Conservation (phyloP, 1,139 yeast genomes). For the Pichia sp. region DNA sequence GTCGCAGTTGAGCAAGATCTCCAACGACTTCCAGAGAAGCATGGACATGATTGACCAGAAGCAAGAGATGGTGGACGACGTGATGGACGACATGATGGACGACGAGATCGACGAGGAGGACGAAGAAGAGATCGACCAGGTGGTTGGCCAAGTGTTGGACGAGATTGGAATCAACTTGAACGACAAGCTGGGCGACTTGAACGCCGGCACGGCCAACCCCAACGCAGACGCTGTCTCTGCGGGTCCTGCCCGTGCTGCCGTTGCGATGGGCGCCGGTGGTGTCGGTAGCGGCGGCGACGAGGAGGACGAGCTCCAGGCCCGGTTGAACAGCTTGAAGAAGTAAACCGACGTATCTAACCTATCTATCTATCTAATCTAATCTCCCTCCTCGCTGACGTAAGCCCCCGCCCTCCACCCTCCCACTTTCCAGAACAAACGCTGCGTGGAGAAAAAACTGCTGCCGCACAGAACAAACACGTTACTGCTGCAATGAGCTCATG, state of each 20-base stretch:
- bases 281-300: constrained; percentile 39
- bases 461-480: no score
- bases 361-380: no score
- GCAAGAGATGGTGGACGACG: constrained; percentile 98
- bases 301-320: constrained; percentile 87
- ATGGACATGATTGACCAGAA: constrained; percentile 98
- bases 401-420: no score
- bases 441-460: no score
- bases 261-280: constrained; percentile 33
- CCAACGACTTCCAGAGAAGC: constrained; percentile 94
- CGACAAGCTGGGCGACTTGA: constrained; percentile 53
- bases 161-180: constrained; percentile 93
- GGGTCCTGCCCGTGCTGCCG: constrained; percentile 50
- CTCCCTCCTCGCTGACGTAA: no score
- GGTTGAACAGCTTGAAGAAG: constrained; percentile 80
- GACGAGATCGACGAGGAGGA: constrained; percentile 74
- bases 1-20: constrained; percentile 84
- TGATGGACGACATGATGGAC: constrained; percentile 93
- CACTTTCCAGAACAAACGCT: no score
- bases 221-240: constrained; percentile 1
- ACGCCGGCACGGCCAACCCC: not conserved
- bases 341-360: no score
- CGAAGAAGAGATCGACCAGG: constrained; percentile 91
- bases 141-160: constrained; percentile 87
- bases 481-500: no score